Evolutionary conservation across 768 basidiomycete species (phyloP).

Genomic region (Leccinum subtestaceum): DNA sequence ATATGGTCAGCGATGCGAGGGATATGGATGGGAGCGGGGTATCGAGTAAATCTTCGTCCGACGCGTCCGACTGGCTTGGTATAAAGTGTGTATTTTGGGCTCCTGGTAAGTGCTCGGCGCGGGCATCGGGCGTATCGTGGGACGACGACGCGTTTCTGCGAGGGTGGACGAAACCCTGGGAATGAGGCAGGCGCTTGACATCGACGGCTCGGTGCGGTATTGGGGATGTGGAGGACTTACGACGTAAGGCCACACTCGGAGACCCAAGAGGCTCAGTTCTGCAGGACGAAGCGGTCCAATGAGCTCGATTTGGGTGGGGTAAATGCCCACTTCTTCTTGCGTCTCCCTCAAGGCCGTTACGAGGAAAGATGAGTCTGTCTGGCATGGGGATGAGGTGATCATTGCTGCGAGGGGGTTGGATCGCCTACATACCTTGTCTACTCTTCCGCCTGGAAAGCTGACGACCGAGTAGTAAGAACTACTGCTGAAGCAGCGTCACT

Average conservation of each 20-base stretch:
- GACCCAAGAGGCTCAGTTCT: constrained; percentile 53
- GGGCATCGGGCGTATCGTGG: constrained; percentile 1
- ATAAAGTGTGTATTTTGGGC: background rate
- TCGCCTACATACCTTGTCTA: constrained; percentile 52
- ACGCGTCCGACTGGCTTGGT: background rate
- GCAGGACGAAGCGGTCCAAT: constrained; percentile 65
- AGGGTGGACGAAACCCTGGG: constrained; percentile 39
- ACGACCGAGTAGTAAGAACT: background rate
- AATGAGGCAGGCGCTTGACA: background rate
- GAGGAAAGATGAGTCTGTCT: constrained; percentile 54
- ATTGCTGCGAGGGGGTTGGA: background rate
- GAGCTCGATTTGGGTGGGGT: constrained; percentile 57
- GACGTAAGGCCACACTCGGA: constrained; percentile 74
- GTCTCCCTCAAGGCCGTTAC: constrained; percentile 70
- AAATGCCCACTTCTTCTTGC: constrained; percentile 68
- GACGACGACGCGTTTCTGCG: background rate
- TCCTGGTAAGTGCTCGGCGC: background rate
- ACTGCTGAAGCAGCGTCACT: background rate
- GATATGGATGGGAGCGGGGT: constrained; percentile 60
- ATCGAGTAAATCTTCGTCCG: constrained; percentile 22
- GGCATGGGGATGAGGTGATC: constrained; percentile 7
- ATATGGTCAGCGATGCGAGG: constrained; percentile 48
- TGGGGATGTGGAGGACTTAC: constrained; percentile 41
- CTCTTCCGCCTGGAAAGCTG: constrained; percentile 75
- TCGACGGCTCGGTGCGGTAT: background rate